Base-by-base conservation (phyloP, 768 basidiomycete genomes). In the Rubroboletus pulcherrimus region DNA sequence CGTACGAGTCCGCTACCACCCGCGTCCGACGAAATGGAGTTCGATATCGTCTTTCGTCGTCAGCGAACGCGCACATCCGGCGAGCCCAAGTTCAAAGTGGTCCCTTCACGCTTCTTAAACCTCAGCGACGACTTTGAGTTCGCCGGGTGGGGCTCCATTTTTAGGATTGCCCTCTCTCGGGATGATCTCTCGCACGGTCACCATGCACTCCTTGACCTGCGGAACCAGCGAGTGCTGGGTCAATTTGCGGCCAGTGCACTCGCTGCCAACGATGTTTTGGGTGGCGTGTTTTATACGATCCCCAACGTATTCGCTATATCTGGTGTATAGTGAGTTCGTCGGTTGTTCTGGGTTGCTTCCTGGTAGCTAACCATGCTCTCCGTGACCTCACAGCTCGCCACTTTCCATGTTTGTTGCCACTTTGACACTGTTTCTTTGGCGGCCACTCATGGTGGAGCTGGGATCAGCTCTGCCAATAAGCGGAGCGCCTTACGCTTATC, bases 371-470 rank as follows among this genome's bases (percentile, higher is more conserved):
- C 7, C 30, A 34, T 51, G 24, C 30, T 26, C 31, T 45, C 21
- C 31, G 5, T n/a, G 19, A 29, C 11, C 21, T 7, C 41, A 44
- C 60, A 87, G 85, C 63, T 88, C 87, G 2, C 87, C 88, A 0
- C 78, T 91, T 40, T 83, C 87, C 8, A 72, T 91, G 54, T 77
- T 86, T 37, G 62, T 85, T 26, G 85, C 89, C 0, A 81, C 83
- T 0, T 66, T 83, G 31, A 76, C 85, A 1, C 64, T 88, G 4
- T 86, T 85, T 61, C 65, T 90, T 24, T 91, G 86, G 85, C 80
- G 86, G 12, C 88, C 88, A 3, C 78, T 91, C 44, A 83, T 91
- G 81, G 78, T 81, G 59, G 89, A 90, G 64, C 69, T 91, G 9
- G 86, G 79, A 0, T 83, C 84, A 5, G 86, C 87, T 3, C 68